Base-by-base conservation (phyloP, 352 stramenopile genomes). In the Globisporangium ultimum region DNA sequence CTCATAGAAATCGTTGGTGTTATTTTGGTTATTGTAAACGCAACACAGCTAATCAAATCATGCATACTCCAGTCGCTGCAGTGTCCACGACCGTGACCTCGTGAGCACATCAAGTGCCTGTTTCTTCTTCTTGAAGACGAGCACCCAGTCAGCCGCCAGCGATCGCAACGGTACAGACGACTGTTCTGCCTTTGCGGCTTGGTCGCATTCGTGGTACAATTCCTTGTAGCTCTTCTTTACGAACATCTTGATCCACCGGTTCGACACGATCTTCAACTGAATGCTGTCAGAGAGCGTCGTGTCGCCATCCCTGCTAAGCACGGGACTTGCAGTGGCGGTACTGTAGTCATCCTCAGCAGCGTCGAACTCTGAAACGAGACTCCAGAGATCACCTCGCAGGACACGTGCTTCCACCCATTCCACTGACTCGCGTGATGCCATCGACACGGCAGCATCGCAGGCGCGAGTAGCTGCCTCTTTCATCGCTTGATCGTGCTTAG, bases 221-320 rank as follows among this genome's bases (percentile, higher is more conserved):
- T 80, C 56, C 43, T 82, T 77, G 42, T 74, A 77, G 12, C 49
- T 55, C 32, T 80, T 83, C 20, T 50, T 43, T 36, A 61, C 68
- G 46, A 83, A 90, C 15, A 84, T 36, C 38, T 76, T 60, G 20
- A 81, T 76, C 76, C 78, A 90, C 34, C 55, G 68, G 57, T 88
- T 90, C 2, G 68, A 60, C 1, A 76, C 8, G 5, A 69, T 42
- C 58, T 90, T 88, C 15, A 74, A 34, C 28, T 78, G 51, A 9
- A 90, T 24, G 7, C 68, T 34, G 18, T 71, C 53, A 7, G 52
- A 14, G 22, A 85, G 53, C 36, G 40, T n/a, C 40, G 40, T 14
- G 20, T 17, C 36, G 0, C 8, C 66, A 18, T 5, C 21, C 52
- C 1, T 36, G 48, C 10, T 60, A 49, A 9, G 59, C 20, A 48